Conservation (phyloP, 192 early-diverging fungal genomes). For the Entophlyctis luteolus region DNA sequence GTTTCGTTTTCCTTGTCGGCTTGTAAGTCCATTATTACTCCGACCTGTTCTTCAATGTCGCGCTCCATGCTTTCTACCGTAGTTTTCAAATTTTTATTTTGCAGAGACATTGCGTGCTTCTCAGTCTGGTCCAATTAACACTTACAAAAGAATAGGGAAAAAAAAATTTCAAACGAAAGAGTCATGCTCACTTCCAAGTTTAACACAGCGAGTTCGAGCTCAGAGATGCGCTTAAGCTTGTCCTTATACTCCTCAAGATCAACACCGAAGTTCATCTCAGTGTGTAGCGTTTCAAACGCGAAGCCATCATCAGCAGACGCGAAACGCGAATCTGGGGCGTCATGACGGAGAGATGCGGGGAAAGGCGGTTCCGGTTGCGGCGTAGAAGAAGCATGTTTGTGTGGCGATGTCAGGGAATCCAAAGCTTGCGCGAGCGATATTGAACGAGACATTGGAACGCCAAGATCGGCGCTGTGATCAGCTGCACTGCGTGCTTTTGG, state of each 20-base stretch:
- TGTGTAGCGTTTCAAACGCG: not conserved
- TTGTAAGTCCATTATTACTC: not conserved
- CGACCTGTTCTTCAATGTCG: not conserved
- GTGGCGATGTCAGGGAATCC: not conserved
- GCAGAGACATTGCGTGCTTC: not conserved
- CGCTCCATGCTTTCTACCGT: not conserved
- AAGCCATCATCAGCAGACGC: not conserved
- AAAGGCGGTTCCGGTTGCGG: not conserved
- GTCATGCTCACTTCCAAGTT: not conserved
- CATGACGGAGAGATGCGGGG: not conserved
- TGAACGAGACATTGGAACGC: not conserved
- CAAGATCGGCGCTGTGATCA: not conserved
- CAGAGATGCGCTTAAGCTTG: not conserved
- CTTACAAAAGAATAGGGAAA: not conserved
- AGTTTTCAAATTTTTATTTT: not conserved
- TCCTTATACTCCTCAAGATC: not conserved
- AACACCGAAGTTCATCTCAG: not conserved
- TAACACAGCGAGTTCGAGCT: not conserved
- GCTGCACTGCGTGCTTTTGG: not conserved
- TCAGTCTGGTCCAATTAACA: not conserved
- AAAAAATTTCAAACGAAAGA: not conserved
- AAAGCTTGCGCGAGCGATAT: not conserved
- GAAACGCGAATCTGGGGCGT: not conserved
- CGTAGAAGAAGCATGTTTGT: not conserved
- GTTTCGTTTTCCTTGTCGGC: slow-evolving; percentile 1